A percentile compares a stretch with the other conserved stretches of the same genome.
Evolutionary conservation across 768 basidiomycete species (phyloP).

Genomic region (Russula sp.): DNA sequence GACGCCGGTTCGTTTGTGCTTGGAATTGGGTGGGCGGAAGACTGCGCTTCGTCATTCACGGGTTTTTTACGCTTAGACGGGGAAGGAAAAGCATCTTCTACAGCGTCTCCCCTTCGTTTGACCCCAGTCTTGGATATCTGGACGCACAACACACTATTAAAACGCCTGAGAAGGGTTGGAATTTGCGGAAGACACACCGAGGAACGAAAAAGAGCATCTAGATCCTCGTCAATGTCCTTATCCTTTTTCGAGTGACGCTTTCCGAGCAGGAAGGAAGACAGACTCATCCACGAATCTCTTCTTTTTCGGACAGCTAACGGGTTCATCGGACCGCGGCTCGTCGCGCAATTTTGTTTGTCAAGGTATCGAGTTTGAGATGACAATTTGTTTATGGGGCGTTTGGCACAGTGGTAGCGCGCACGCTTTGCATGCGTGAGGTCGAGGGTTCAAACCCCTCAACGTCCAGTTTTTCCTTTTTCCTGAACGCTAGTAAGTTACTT

Average conservation of each 20-base stretch:
- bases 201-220: conserved; percentile 60
- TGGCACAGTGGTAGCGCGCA: conserved; percentile 34
- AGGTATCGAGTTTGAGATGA: not conserved
- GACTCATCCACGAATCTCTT: conserved; percentile 23
- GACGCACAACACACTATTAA: not conserved
- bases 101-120: conserved; percentile 14
- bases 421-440: conserved; percentile 34
- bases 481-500: too few species aligned
- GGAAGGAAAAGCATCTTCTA: conserved; percentile 6
- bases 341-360: not conserved
- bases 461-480: conserved; percentile 22
- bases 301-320: not conserved
- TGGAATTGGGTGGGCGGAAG: not conserved
- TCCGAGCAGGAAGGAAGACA: conserved; percentile 29
- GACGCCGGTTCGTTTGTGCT: conserved; percentile 14
- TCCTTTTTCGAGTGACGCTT: not conserved
- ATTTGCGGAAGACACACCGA: conserved; percentile 42
- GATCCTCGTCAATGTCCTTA: conserved; percentile 49
- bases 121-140: conserved; percentile 1
- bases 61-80: conserved; percentile 26
- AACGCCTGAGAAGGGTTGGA: not conserved
- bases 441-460: conserved; percentile 31
- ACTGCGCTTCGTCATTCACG: conserved; percentile 26
- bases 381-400: conserved; percentile 11
- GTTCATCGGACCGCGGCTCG: conserved; percentile 2